These are phyloP conservation scores for Aspergillus wentii DNA, from an alignment of 495 filamentous ascomycete genomes.

Conservation along the genomic window DNA sequence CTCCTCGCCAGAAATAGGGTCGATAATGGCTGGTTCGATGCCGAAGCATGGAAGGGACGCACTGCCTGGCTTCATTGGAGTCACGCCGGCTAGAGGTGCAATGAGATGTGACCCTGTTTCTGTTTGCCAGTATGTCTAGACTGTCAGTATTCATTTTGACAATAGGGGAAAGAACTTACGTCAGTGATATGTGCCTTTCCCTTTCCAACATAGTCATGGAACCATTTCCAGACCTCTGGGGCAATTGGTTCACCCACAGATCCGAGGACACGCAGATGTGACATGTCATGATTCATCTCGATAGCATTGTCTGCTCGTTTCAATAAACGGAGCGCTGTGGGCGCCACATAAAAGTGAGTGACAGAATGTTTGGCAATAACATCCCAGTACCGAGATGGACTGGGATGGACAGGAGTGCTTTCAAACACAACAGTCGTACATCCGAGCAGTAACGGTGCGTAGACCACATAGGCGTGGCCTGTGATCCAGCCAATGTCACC, in stretches of 20 bases:
- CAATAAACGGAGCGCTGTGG: conserved; percentile 84
- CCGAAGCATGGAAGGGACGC: conserved; percentile 79
- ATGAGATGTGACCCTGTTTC: conserved; percentile 93
- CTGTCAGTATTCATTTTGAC: conserved; percentile 1
- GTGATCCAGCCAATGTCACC: conserved; percentile 95
- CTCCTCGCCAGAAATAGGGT: conserved; percentile 91
- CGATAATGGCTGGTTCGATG: conserved; percentile 96
- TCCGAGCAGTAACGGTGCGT: conserved; percentile 81
- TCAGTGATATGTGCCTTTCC: conserved; percentile 91
- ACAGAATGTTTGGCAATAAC: conserved; percentile 92
- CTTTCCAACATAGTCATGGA: conserved; percentile 92
- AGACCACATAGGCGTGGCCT: conserved; percentile 87
- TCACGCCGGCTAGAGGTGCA: conserved; percentile 50
- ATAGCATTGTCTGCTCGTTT: conserved; percentile 89
- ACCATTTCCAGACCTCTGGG: conserved; percentile 99
- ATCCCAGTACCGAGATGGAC: conserved; percentile 98
- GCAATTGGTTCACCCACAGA: conserved; percentile 99
- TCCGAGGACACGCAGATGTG: conserved; percentile 80
- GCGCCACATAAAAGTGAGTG: conserved; percentile 97
- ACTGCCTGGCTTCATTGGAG: conserved; percentile 53
- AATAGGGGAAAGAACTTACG: conserved; percentile 50
- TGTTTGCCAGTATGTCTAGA: conserved; percentile 98
- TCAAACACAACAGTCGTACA: conserved; percentile 88
- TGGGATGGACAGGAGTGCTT: conserved; percentile 91
- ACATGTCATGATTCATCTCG: conserved; percentile 81